Conservation (phyloP, 2,329 filamentous ascomycete species). For the Lithohypha guttulata region DNA sequence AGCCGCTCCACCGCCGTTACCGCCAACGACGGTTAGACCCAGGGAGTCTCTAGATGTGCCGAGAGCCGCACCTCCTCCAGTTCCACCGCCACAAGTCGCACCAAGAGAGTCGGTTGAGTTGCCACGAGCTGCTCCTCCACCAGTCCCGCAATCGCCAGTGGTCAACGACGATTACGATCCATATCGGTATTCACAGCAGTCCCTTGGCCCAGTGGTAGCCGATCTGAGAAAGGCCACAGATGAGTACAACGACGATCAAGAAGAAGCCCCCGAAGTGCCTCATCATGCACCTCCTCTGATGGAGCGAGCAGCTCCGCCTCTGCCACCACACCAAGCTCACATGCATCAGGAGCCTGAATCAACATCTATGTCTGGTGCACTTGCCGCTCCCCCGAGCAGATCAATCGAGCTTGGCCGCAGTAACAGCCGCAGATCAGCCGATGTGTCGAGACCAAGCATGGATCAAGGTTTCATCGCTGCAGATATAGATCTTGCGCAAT, state of each 20-base stretch:
- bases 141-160: conserved; percentile 36
- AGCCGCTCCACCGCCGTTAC: conserved; percentile 51
- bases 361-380: conserved; percentile 23
- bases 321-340: conserved; percentile 29
- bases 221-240: conserved; percentile 22
- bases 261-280: conserved; percentile 28
- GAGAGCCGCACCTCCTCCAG: conserved; percentile 55
- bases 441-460: conserved; percentile 60
- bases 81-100: conserved; percentile 47
- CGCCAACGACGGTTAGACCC: conserved; percentile 40
- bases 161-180: conserved; percentile 44
- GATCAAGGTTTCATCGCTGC: conserved; percentile 78
- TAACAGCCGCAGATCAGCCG: conserved; percentile 55
- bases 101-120: conserved; percentile 57
- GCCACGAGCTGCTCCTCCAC: conserved; percentile 58
- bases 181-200: conserved; percentile 40
- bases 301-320: conserved; percentile 24
- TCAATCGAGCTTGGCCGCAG: conserved; percentile 55
- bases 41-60: conserved; percentile 61
- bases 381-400: conserved; percentile 37
- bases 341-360: conserved; percentile 33
- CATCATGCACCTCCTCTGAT: conserved; percentile 27
- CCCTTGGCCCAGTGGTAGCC: background rate
- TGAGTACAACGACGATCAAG: conserved; percentile 29
- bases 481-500: conserved; percentile 67